A percentile compares a stretch with the other conserved stretches of the same genome.
Conservation (phyloP, 2,329 filamentous ascomycete species). For the Cercospora sp. region DNA sequence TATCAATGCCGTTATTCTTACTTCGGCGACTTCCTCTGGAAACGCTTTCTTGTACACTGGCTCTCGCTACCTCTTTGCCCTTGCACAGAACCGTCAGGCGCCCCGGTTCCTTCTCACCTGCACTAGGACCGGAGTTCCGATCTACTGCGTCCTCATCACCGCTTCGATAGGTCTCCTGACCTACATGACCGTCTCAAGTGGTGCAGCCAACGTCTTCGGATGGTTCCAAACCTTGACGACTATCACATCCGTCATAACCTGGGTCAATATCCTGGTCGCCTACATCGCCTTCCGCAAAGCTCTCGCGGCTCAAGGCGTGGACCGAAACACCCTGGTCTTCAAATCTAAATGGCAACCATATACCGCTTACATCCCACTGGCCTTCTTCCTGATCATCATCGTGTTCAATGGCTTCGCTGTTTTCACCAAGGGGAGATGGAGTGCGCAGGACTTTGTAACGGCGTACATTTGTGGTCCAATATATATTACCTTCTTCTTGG, state of each 20-base stretch:
- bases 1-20: conserved; percentile 75
- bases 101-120: conserved; percentile 52
- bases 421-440: conserved; percentile 53
- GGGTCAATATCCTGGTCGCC: conserved; percentile 32
- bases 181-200: conserved; percentile 52
- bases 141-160: conserved; percentile 41
- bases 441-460: conserved; percentile 52
- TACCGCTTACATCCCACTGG: conserved; percentile 61
- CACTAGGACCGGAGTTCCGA: conserved; percentile 48
- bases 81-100: conserved; percentile 54
- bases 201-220: conserved; percentile 37
- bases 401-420: conserved; percentile 65
- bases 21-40: conserved; percentile 67
- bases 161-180: conserved; percentile 58
- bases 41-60: conserved; percentile 65
- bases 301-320: conserved; percentile 34
- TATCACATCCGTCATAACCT: conserved; percentile 40
- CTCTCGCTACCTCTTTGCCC: conserved; percentile 54
- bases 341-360: conserved; percentile 51
- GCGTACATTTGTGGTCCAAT: conserved; percentile 37
- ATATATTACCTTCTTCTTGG: conserved; percentile 53
- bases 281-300: conserved; percentile 36
- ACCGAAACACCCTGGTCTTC: conserved; percentile 50
- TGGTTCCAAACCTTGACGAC: conserved; percentile 42
- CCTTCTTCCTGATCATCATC: conserved; percentile 62